A percentile compares a stretch with the other conserved stretches of the same genome.
Evolutionary conservation across 73 alveolate genomes (phyloP).

Genomic region (Urostyla sp.): DNA sequence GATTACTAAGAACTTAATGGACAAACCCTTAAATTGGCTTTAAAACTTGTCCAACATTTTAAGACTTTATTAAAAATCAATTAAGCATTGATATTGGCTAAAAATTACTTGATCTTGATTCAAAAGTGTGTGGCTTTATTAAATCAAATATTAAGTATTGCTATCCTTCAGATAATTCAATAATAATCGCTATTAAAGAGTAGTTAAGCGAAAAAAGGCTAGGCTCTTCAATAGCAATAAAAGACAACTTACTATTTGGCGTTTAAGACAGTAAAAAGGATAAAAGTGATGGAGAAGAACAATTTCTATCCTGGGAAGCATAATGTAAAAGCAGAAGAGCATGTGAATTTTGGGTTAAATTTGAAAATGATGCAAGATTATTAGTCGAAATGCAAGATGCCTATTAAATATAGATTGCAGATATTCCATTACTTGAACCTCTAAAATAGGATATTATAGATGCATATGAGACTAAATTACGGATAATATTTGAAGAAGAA

Average conservation of each 20-base stretch:
- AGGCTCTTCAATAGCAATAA: slow-evolving; percentile 69
- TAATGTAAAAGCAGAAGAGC: not conserved
- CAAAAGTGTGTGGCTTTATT: slow-evolving; percentile 84
- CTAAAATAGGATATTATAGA: too few relatives aligned
- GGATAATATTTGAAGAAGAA: not conserved
- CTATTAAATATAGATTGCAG: slow-evolving; percentile 62
- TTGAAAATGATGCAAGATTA: slow-evolving; percentile 78
- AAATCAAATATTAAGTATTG: slow-evolving; percentile 82
- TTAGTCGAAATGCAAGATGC: slow-evolving; percentile 75
- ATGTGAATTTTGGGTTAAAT: slow-evolving; percentile 86
- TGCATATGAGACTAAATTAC: too few relatives aligned
- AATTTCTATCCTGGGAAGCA: slow-evolving; percentile 46
- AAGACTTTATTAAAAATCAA: slow-evolving; percentile 58
- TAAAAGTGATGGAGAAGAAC: slow-evolving; percentile 36
- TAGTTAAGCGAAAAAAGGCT: slow-evolving; percentile 77
- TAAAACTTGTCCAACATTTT: slow-evolving; percentile 79
- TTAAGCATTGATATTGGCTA: slow-evolving; percentile 1
- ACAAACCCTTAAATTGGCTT: slow-evolving; percentile 67
- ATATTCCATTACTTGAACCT: slow-evolving; percentile 54
- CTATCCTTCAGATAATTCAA: slow-evolving; percentile 95
- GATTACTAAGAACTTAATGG: slow-evolving; percentile 83
- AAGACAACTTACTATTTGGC: slow-evolving; percentile 85
- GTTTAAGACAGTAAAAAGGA: slow-evolving; percentile 64
- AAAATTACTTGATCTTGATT: slow-evolving; percentile 83
- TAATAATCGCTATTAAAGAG: slow-evolving; percentile 76